Evolutionary conservation across 371 early-diverging fungal genomes (phyloP).

Genomic region (Rhizopus stolonifer): DNA sequence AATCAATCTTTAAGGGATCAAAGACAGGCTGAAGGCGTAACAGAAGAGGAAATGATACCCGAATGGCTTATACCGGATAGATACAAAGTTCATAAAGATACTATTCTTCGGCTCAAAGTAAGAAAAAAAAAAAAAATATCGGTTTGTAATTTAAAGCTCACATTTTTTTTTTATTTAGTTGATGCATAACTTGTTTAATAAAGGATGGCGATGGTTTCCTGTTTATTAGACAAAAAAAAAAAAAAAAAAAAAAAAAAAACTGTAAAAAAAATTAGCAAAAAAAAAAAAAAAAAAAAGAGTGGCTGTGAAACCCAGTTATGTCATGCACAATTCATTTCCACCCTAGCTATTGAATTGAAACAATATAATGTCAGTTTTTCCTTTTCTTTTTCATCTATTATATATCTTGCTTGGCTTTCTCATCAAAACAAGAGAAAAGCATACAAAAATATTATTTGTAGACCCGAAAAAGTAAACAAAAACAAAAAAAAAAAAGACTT

Average conservation of each 20-base stretch:
- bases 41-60: conserved; percentile 20
- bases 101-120: conserved; percentile 41
- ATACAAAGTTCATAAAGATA: conserved; percentile 36
- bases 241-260: no score
- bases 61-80: conserved; percentile 51
- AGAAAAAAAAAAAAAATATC: not conserved
- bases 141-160: not conserved
- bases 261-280: no score
- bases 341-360: no score
- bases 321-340: conserved; percentile 1
- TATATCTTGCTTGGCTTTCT: no score
- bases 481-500: no score
- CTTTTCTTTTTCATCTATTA: no score
- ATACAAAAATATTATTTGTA: not conserved
- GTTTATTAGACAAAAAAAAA: not conserved
- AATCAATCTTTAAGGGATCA: conserved; percentile 4
- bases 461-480: no score
- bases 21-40: not conserved
- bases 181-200: conserved; percentile 33
- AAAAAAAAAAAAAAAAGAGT: no score
- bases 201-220: conserved; percentile 41
- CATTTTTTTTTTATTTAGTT: conserved; percentile 17
- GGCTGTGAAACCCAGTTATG: no score
- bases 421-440: not conserved
- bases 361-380: no score